Conservation (phyloP, 176 grass and related monocot species). For the Alloteropsis semialata region DNA sequence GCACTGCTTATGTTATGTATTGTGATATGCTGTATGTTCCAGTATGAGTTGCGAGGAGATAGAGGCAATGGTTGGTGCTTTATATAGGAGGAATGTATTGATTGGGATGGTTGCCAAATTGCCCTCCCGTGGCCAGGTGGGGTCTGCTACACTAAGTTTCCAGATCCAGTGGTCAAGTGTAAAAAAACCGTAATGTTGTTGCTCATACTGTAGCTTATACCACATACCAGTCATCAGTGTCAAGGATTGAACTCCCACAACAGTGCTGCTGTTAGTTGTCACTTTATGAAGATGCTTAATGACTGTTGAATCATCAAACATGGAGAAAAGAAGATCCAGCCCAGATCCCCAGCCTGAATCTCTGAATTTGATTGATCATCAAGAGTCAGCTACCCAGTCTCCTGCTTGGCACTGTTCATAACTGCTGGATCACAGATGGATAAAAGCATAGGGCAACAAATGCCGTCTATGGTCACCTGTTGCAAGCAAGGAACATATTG, state of each 20-base stretch:
- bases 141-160: conserved; percentile 9
- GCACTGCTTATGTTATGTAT: neutral
- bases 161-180: neutral
- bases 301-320: neutral
- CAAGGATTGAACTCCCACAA: neutral
- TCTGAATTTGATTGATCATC: neutral
- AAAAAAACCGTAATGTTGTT: neutral
- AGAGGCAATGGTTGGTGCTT: neutral
- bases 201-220: neutral
- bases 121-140: neutral
- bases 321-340: neutral
- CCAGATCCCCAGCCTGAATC: neutral
- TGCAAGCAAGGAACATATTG: neutral
- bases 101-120: conserved; percentile 4
- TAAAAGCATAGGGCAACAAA: neutral
- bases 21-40: conserved; percentile 8
- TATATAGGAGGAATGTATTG: conserved; percentile 27
- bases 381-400: neutral
- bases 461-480: neutral
- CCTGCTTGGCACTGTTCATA: neutral
- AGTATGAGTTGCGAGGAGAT: conserved; percentile 7
- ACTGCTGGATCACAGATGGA: neutral
- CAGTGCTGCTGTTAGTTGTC: neutral
- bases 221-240: neutral
- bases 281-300: neutral